Conservation (phyloP, 139 green algal genomes). For the Coccomyxa sp. region DNA sequence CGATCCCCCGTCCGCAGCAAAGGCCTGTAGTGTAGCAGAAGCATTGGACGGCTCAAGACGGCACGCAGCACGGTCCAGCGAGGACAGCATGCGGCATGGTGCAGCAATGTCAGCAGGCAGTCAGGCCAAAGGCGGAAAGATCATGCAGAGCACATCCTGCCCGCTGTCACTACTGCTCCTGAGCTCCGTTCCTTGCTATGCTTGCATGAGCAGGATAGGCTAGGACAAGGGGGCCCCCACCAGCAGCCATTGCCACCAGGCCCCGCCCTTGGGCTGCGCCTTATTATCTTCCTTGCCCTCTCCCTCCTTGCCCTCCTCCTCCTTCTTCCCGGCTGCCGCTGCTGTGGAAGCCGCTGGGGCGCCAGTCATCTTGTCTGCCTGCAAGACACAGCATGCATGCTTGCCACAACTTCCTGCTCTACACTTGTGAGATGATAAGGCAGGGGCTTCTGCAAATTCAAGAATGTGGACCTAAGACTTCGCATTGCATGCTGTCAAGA, state of each 20-base stretch:
- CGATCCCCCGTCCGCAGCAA: too few species aligned
- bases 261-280: conserved; percentile 6
- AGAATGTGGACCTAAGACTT: not conserved
- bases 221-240: too few species aligned
- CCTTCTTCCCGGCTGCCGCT: not conserved
- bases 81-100: too few species aligned
- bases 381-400: not conserved
- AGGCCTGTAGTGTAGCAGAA: too few species aligned
- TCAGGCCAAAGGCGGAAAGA: too few species aligned
- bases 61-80: too few species aligned
- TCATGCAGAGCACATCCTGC: too few species aligned
- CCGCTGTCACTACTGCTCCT: too few species aligned
- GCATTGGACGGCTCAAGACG: too few species aligned
- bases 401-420: not conserved
- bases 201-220: too few species aligned
- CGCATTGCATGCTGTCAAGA: not conserved
- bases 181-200: too few species aligned
- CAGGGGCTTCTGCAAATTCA: not conserved
- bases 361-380: not conserved
- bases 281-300: not conserved
- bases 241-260: conserved; percentile 28
- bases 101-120: too few species aligned
- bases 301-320: not conserved
- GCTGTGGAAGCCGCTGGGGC: not conserved
- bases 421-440: not conserved